Percentiles rank a stretch among this genome's conserved stretches.
These are phyloP conservation scores for Adansonia madagascariensis DNA, from an alignment of 441 rosid genomes.

Conservation along the genomic window DNA sequence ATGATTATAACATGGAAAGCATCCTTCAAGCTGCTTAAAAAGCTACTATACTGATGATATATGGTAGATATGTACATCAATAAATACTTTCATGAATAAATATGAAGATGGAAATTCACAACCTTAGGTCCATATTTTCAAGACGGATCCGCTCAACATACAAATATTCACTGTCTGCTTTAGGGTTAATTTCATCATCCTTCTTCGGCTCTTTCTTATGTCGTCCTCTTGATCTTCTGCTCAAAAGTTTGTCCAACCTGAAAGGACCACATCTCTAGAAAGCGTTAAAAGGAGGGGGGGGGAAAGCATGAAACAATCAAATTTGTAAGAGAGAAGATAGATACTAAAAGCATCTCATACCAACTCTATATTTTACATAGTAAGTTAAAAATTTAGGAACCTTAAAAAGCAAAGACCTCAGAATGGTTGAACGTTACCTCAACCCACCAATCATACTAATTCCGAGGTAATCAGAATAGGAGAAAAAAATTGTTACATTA, in stretches of 20 bases:
- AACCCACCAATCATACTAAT: neutral
- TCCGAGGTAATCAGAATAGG: neutral
- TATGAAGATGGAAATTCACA: conserved; percentile 12
- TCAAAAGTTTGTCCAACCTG: conserved; percentile 74
- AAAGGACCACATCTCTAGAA: conserved; percentile 34
- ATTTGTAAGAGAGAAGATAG: neutral
- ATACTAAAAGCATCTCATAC: conserved; percentile 11
- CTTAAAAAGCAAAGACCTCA: neutral
- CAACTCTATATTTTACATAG: neutral
- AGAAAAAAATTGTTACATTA: neutral
- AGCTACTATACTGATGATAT: neutral
- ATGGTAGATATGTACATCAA: neutral
- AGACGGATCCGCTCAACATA: conserved; percentile 82
- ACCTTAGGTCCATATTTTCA: conserved; percentile 88
- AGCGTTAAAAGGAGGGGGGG: conserved; percentile 27
- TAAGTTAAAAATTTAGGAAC: conserved; percentile 22
- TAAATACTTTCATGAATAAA: neutral
- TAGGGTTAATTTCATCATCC: conserved; percentile 65
- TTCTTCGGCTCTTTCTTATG: conserved; percentile 63
- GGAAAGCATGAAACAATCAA: conserved; percentile 26
- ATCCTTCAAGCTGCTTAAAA: conserved; percentile 4
- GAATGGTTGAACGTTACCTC: neutral
- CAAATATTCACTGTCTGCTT: conserved; percentile 56
- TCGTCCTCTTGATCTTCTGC: conserved; percentile 41
- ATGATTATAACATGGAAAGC: conserved; percentile 19